A percentile compares a stretch with the other conserved stretches of the same genome.
Conservation (phyloP, 257 asterid species). For the Euphrasia confusa region DNA sequence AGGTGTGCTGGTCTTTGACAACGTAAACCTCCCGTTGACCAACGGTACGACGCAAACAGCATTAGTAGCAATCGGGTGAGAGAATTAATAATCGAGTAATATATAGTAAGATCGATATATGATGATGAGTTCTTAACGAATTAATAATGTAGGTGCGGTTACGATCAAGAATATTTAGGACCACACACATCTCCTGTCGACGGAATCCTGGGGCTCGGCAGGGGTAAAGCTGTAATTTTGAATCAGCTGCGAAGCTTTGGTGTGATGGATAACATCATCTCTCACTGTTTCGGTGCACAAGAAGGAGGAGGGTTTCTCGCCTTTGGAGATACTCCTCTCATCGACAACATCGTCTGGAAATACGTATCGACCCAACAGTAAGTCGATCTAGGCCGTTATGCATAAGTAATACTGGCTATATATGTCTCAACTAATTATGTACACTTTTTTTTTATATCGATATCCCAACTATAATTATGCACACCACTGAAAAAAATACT, state of each 20-base stretch:
- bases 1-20: slow-evolving; percentile 72
- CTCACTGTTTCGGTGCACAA: slow-evolving; percentile 73
- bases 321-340: slow-evolving; percentile 69
- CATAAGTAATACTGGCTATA: too few species aligned
- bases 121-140: too few species aligned
- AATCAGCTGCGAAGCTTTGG: slow-evolving; percentile 54
- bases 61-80: slow-evolving; percentile 66
- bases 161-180: slow-evolving; percentile 81
- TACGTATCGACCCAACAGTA: slow-evolving; percentile 41
- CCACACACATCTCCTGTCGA: too few species aligned
- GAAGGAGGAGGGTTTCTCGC: slow-evolving; percentile 81
- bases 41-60: slow-evolving; percentile 54
- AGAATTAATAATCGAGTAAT: too few species aligned
- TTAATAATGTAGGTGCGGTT: slow-evolving; percentile 85
- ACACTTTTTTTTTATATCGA: too few species aligned
- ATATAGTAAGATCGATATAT: too few species aligned
- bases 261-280: slow-evolving; percentile 56
- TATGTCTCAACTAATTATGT: too few species aligned
- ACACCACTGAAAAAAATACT: too few species aligned
- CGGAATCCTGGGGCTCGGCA: slow-evolving; percentile 90
- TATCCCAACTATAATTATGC: too few species aligned
- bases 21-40: slow-evolving; percentile 48
- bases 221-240: slow-evolving; percentile 66
- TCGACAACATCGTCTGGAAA: slow-evolving; percentile 52
- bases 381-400: too few species aligned